Evolutionary conservation across 2,329 filamentous ascomycete species (phyloP).

Genomic region (Colletotrichum australisinense): DNA sequence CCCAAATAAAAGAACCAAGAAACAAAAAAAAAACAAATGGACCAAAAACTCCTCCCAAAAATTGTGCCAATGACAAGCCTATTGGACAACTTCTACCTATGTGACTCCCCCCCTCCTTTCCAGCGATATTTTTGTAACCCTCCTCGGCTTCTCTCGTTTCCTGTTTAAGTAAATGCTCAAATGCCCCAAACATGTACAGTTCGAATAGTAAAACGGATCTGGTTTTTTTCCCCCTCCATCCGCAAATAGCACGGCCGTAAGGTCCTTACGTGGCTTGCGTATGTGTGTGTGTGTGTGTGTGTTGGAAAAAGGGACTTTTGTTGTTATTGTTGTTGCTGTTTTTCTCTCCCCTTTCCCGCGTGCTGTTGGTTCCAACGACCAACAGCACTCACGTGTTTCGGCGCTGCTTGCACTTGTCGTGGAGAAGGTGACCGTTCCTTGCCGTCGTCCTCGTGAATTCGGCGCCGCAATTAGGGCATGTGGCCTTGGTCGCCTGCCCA

Average conservation of each 20-base stretch:
- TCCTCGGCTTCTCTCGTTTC: neutral
- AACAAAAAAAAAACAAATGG: neutral
- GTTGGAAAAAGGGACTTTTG: conserved; percentile 1
- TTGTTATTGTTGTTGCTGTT: conserved; percentile 5
- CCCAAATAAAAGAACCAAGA: neutral
- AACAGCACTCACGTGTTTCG: conserved; percentile 51
- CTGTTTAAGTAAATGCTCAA: neutral
- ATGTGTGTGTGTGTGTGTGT: neutral
- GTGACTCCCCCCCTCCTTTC: neutral
- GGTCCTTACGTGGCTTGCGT: neutral
- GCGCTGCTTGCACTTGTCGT: conserved; percentile 92
- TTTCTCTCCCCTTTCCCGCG: neutral
- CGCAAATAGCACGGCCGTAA: neutral
- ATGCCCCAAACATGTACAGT: conserved; percentile 21
- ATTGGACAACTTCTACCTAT: neutral
- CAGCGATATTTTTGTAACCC: neutral
- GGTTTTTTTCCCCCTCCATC: neutral
- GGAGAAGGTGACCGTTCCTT: conserved; percentile 84
- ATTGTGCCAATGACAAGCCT: neutral
- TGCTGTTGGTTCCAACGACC: conserved; percentile 1
- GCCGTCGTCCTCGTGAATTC: conserved; percentile 93
- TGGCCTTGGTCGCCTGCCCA: conserved; percentile 87
- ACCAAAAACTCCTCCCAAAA: neutral
- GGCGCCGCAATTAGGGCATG: conserved; percentile 90
- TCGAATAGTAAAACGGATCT: conserved; percentile 8